Conservation (phyloP, 2,329 filamentous ascomycete genomes). For the Clonostachys byssicola region DNA sequence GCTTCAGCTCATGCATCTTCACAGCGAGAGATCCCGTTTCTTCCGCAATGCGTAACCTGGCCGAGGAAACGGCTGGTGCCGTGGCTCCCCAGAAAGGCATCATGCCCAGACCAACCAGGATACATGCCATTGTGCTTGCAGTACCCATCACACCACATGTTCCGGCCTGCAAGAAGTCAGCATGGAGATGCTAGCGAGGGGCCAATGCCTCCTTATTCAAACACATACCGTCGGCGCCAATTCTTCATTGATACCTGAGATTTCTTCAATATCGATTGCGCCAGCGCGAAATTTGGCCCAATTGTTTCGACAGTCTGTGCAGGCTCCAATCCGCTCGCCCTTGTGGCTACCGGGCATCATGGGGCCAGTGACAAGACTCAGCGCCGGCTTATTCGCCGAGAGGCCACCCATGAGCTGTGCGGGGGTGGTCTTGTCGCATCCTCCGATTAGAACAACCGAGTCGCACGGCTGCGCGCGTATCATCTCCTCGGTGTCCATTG, state of each 20-base stretch:
- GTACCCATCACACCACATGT: slow-evolving; percentile 92
- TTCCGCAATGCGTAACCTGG: slow-evolving; percentile 77
- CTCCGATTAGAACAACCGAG: slow-evolving; percentile 63
- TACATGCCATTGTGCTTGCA: slow-evolving; percentile 84
- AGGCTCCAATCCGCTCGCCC: slow-evolving; percentile 64
- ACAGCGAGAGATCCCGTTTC: slow-evolving; percentile 69
- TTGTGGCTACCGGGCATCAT: slow-evolving; percentile 71
- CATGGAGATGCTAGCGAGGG: background rate
- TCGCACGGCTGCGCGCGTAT: slow-evolving; percentile 68
- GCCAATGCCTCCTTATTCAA: background rate
- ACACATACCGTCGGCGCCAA: slow-evolving; percentile 60
- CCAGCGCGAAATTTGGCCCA: slow-evolving; percentile 68
- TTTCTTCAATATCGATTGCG: slow-evolving; percentile 67
- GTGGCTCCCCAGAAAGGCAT: slow-evolving; percentile 74
- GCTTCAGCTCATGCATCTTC: slow-evolving; percentile 55
- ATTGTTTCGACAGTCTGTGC: slow-evolving; percentile 70
- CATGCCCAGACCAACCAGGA: slow-evolving; percentile 79
- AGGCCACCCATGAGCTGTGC: slow-evolving; percentile 74
- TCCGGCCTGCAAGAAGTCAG: slow-evolving; percentile 43
- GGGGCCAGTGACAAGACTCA: slow-evolving; percentile 66
- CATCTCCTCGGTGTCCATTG: slow-evolving; percentile 80
- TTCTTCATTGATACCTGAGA: slow-evolving; percentile 66
- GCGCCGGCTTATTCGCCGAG: slow-evolving; percentile 67
- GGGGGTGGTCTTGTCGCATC: slow-evolving; percentile 71
- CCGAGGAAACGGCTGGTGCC: slow-evolving; percentile 72